Conservation (phyloP, 345 rosid species). For the Lepidium sativum region DNA sequence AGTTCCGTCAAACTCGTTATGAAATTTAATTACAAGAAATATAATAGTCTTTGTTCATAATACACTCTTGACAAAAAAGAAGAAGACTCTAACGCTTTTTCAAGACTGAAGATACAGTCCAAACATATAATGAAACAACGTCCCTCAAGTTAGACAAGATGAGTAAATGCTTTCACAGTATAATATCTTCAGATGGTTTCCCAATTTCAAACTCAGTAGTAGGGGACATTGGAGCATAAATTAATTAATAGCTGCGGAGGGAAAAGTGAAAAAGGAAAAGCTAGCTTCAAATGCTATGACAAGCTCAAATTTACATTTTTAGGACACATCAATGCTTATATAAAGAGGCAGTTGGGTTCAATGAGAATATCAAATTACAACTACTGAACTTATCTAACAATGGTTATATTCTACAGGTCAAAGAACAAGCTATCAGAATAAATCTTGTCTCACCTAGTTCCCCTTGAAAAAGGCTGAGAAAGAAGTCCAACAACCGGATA, state of each 20-base stretch:
- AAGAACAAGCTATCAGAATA: neutral
- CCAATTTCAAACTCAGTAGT: neutral
- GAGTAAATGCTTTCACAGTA: neutral
- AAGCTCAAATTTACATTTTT: constrained; percentile 3
- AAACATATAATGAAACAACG: neutral
- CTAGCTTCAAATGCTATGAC: constrained; percentile 10
- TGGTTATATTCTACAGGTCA: neutral
- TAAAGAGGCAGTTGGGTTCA: neutral
- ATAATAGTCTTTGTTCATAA: neutral
- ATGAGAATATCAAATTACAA: neutral
- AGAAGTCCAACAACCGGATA: constrained; percentile 72
- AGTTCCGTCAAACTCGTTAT: constrained; percentile 10
- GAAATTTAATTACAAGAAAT: neutral
- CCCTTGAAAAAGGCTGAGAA: constrained; percentile 62
- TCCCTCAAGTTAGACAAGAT: neutral
- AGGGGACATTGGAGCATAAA: neutral
- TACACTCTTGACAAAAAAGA: too few species aligned
- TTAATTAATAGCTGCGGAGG: neutral
- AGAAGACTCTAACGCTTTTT: neutral
- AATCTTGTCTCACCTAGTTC: constrained; percentile 48
- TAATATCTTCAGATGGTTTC: neutral
- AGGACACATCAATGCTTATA: neutral
- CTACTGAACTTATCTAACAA: neutral
- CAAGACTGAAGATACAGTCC: neutral
- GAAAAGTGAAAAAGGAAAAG: neutral